Evolutionary conservation across 805 yeast genomes (phyloP).

Genomic region (Yarrowia hollandica): DNA sequence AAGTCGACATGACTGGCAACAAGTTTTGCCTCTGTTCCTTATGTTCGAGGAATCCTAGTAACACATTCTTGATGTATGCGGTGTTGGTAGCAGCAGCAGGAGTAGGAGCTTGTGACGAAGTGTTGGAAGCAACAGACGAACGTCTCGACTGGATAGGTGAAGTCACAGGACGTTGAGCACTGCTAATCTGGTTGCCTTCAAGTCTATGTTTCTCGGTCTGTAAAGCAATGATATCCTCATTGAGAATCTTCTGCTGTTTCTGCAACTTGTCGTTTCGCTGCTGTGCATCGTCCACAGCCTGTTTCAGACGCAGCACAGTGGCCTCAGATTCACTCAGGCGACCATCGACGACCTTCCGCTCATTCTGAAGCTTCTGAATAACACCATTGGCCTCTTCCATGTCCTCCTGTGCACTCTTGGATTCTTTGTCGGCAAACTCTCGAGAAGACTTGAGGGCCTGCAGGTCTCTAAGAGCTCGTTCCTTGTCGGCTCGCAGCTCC

Average conservation of each 20-base stretch:
- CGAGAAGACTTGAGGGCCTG: slow-evolving; percentile 34
- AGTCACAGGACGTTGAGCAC: slow-evolving; percentile 1
- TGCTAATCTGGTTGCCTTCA: slow-evolving; percentile 31
- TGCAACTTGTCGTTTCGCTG: slow-evolving; percentile 43
- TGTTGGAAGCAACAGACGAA: slow-evolving; percentile 26
- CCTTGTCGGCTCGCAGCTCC: slow-evolving; percentile 44
- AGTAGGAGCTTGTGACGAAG: slow-evolving; percentile 32
- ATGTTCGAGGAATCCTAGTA: slow-evolving; percentile 89
- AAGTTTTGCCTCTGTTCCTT: slow-evolving; percentile 85
- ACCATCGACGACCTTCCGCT: slow-evolving; percentile 36
- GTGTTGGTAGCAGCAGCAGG: slow-evolving; percentile 47
- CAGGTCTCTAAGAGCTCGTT: slow-evolving; percentile 33
- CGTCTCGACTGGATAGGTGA: slow-evolving; percentile 22
- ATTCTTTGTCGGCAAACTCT: slow-evolving; percentile 39
- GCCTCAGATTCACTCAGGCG: slow-evolving; percentile 38
- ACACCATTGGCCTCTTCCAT: slow-evolving; percentile 13
- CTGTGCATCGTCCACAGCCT: slow-evolving; percentile 42
- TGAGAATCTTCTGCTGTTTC: slow-evolving; percentile 40
- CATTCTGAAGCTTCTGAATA: slow-evolving; percentile 34
- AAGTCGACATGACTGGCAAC: slow-evolving; percentile 78
- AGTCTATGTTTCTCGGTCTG: slow-evolving; percentile 35
- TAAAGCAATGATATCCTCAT: slow-evolving; percentile 39
- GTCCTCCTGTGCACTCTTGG: slow-evolving; percentile 34
- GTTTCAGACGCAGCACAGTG: slow-evolving; percentile 40
- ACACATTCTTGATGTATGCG: slow-evolving; percentile 83